Percentiles rank a stretch among this genome's conserved stretches.
These are phyloP conservation scores for Alternaria angustiovoidea DNA, from an alignment of 2,329 filamentous ascomycete genomes.

Conservation along the genomic window DNA sequence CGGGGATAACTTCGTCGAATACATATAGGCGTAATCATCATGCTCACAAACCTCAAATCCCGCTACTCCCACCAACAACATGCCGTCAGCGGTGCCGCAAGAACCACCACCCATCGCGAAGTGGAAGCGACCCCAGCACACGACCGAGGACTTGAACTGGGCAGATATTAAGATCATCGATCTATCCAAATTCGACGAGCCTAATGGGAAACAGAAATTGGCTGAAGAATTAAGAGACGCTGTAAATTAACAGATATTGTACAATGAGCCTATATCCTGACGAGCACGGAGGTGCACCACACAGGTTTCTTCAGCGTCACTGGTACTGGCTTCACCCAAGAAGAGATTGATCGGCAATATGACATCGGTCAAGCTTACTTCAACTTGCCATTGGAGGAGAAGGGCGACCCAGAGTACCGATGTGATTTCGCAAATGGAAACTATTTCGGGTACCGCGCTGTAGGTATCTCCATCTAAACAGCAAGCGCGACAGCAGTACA, in stretches of 20 bases:
- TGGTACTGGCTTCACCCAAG: conserved; percentile 41
- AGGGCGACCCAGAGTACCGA: conserved; percentile 37
- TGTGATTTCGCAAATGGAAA: conserved; percentile 43
- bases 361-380: conserved; percentile 45
- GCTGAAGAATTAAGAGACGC: conserved; percentile 64
- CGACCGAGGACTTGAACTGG: conserved; percentile 35
- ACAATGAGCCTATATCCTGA: conserved; percentile 2
- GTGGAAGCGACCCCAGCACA: conserved; percentile 39
- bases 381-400: conserved; percentile 41
- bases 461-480: conserved; percentile 2
- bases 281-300: conserved; percentile 29
- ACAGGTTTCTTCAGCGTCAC: conserved; percentile 45
- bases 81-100: conserved; percentile 31
- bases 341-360: conserved; percentile 43
- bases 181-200: conserved; percentile 62
- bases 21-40: not conserved
- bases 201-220: conserved; percentile 62
- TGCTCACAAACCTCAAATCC: not conserved
- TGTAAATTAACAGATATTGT: conserved; percentile 36
- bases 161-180: conserved; percentile 44
- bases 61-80: conserved; percentile 12
- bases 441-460: conserved; percentile 44
- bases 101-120: conserved; percentile 30
- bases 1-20: not conserved
- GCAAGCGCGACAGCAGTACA: not conserved